phyloP scores from a whole-genome alignment of 345 rosid genomes.

The Pseudoturritis turrita region DNA sequence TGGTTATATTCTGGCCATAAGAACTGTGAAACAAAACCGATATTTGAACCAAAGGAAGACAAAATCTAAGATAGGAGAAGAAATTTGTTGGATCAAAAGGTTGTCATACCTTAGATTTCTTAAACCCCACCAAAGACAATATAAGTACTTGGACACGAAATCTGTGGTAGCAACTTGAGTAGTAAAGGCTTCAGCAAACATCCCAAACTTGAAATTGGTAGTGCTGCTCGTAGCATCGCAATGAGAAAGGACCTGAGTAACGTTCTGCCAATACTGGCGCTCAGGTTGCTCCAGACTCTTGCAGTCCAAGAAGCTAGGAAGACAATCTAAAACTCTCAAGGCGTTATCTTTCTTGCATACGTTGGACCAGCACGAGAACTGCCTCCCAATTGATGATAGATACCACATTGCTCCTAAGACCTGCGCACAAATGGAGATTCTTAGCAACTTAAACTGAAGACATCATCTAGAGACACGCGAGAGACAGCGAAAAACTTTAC shows the following conservation, averaged over 20 bases:
- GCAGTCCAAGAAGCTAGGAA: slow-evolving; percentile 62
- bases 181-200: slow-evolving; percentile 71
- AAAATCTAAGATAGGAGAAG: not conserved
- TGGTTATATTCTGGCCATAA: slow-evolving; percentile 75
- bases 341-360: slow-evolving; percentile 51
- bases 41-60: not conserved
- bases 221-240: slow-evolving; percentile 52
- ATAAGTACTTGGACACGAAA: slow-evolving; percentile 55
- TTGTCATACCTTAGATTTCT: slow-evolving; percentile 59
- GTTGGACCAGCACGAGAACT: slow-evolving; percentile 66
- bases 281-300: slow-evolving; percentile 37
- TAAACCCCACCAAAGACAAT: slow-evolving; percentile 94
- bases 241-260: slow-evolving; percentile 48
- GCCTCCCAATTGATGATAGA: slow-evolving; percentile 61
- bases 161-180: slow-evolving; percentile 51
- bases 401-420: slow-evolving; percentile 87
- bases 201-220: slow-evolving; percentile 59
- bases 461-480: not conserved
- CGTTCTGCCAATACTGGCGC: slow-evolving; percentile 62
- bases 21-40: slow-evolving; percentile 41
- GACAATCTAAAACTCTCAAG: slow-evolving; percentile 42
- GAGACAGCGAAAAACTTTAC: slow-evolving; percentile 31
- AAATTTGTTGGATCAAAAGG: not conserved
- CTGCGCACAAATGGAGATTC: slow-evolving; percentile 32
- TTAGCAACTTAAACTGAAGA: not conserved